Base-by-base conservation (phyloP, 2,329 filamentous ascomycete species). In the Fusarium mexicanum region DNA sequence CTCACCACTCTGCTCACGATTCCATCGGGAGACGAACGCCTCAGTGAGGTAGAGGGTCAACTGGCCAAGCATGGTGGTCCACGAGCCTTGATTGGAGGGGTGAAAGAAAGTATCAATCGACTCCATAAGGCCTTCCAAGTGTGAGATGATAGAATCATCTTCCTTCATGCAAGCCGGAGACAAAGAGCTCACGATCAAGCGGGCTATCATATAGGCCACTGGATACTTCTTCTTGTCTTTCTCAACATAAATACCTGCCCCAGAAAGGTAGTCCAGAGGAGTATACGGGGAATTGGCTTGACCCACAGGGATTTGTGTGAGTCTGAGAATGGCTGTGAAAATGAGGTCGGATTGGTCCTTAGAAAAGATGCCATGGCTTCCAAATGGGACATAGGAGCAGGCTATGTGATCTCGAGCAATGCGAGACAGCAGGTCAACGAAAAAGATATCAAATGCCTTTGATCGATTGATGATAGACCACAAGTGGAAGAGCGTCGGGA, bases 101-200 rank as follows among this genome's bases (percentile, higher is more conserved):
- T 99, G 96, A 86, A 98, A 99, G 83, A 99, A 99, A 2, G 96
- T 99, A 82, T 99, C 96, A 53, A 98, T 93, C 6, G 95, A 96
- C 81, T 98, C 93, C 76, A 99, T 93, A 60, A 99, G 87, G 2
- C 94, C 96, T 81, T 99, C 96, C 10, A 99, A 88, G 74, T 93
- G 94, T 40, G 92, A 90, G 77, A 99, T 84, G 48, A 97, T 90
- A 2, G 95, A 98, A 63, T 92, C 92, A 37, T 92, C 87, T n/a
- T 90, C 87, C 47, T 93, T 90, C 55, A 97, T 85, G 78, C 94
- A 96, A 51, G 91, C 87, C 3, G 96, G 96, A 3, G 96, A 98
- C 44, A 99, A 83, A 0, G 95, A 98, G 90, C 96, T 96, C 60
- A 97, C 91, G 67, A 98, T 93, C 92, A 94, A 96, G 68, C 96